phyloP scores from a whole-genome alignment of 495 filamentous ascomycete species.

The Penicillium canariense region DNA sequence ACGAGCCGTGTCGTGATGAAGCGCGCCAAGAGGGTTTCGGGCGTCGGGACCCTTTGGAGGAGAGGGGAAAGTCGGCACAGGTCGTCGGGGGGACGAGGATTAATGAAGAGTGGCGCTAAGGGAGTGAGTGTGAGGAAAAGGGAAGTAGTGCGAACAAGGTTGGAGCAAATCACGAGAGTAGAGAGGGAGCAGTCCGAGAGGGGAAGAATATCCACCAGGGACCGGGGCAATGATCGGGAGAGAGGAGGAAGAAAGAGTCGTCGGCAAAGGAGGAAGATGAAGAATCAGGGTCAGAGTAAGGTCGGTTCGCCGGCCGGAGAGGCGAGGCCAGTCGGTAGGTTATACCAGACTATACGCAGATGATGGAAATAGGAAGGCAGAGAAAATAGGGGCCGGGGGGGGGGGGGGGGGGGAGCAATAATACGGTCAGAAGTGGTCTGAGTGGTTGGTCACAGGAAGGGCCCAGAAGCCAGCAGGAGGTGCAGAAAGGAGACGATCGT shows the following conservation, averaged over 20 bases:
- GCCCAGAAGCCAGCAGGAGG: background rate
- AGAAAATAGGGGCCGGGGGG: too few species aligned
- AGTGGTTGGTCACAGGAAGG: background rate
- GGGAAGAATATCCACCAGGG: background rate
- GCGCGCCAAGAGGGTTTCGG: background rate
- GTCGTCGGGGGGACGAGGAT: background rate
- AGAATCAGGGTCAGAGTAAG: too few species aligned
- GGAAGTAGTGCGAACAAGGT: background rate
- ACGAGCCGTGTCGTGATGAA: background rate
- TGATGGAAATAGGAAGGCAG: too few species aligned
- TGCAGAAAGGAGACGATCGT: slow-evolving; percentile 3
- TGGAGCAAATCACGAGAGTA: background rate
- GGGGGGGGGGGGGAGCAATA: background rate
- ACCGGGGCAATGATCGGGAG: background rate
- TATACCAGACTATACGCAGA: too few species aligned
- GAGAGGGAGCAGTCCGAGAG: background rate
- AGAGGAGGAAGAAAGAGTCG: background rate
- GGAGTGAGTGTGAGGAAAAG: background rate
- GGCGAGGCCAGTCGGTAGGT: too few species aligned
- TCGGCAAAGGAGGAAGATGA: background rate
- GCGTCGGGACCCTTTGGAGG: background rate
- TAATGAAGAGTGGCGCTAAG: background rate
- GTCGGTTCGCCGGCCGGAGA: too few species aligned
- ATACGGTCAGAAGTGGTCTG: background rate
- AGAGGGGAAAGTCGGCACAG: background rate